Evolutionary conservation across 2,329 filamentous ascomycete genomes (phyloP).

Genomic region (Sporothrix brunneoviolacea): DNA sequence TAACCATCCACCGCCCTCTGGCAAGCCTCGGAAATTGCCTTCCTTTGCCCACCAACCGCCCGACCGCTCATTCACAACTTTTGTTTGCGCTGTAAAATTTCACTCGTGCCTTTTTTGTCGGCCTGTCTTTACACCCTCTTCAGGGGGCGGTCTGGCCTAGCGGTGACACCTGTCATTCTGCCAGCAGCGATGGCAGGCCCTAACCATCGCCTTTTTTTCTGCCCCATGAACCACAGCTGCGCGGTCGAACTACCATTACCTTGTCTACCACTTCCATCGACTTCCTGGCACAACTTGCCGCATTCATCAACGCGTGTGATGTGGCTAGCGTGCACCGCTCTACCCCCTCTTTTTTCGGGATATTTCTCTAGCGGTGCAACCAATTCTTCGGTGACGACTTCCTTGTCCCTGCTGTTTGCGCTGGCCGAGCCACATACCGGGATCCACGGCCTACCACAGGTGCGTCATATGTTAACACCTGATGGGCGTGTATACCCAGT

Average conservation of each 20-base stretch:
- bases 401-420: neutral
- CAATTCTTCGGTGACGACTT: neutral
- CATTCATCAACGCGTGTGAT: neutral
- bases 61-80: slow-evolving; percentile 4
- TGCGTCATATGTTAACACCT: neutral
- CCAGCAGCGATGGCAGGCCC: neutral
- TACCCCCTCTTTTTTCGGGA: neutral
- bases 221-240: too few species aligned
- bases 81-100: neutral
- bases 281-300: neutral
- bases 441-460: neutral
- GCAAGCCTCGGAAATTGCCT: neutral
- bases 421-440: neutral
- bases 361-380: neutral
- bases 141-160: slow-evolving; percentile 6
- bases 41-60: neutral
- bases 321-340: neutral
- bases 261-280: slow-evolving; percentile 23
- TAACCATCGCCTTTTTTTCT: too few species aligned
- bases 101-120: neutral
- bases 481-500: too few species aligned
- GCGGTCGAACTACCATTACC: too few species aligned
- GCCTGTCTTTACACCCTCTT: slow-evolving; percentile 4
- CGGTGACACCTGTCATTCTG: slow-evolving; percentile 12
- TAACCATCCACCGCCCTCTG: neutral